A percentile compares a stretch with the other conserved stretches of the same genome.
phyloP scores from a whole-genome alignment of 768 basidiomycete genomes.

The Austroboletus eburneus region DNA sequence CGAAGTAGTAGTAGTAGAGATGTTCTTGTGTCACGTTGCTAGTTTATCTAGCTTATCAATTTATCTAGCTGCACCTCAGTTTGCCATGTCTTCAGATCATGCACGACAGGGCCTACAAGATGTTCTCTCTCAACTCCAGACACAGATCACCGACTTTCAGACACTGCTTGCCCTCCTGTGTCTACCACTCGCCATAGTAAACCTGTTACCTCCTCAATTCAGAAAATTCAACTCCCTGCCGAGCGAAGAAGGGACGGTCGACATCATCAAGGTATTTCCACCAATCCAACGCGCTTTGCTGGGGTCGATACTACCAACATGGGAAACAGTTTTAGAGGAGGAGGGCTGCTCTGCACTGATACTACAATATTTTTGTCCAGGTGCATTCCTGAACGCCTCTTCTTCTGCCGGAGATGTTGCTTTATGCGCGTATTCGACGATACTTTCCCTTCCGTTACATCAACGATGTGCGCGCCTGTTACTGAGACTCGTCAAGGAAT shows the following conservation, averaged over 20 bases:
- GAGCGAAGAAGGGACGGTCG: constrained; percentile 13
- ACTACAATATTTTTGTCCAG: constrained; percentile 74
- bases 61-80: no score
- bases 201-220: constrained; percentile 59
- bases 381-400: constrained; percentile 49
- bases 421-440: constrained; percentile 58
- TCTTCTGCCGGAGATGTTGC: constrained; percentile 50
- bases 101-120: constrained; percentile 24
- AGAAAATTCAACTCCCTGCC: constrained; percentile 40
- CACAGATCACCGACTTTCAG: constrained; percentile 44
- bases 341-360: constrained; percentile 42
- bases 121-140: constrained; percentile 41
- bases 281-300: constrained; percentile 63
- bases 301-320: constrained; percentile 62
- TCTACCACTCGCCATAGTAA: constrained; percentile 52
- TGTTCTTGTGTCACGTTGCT: no score
- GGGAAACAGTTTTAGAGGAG: constrained; percentile 55
- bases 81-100: constrained; percentile 3
- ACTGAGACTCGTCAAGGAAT: constrained; percentile 50
- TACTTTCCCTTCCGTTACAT: constrained; percentile 49
- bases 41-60: no score
- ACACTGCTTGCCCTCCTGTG: constrained; percentile 54
- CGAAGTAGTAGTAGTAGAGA: no score
- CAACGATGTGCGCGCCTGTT: constrained; percentile 51
- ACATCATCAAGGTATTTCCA: constrained; percentile 37